phyloP scores from a whole-genome alignment of 2,329 filamentous ascomycete species.

The Xylariaceae sp. region DNA sequence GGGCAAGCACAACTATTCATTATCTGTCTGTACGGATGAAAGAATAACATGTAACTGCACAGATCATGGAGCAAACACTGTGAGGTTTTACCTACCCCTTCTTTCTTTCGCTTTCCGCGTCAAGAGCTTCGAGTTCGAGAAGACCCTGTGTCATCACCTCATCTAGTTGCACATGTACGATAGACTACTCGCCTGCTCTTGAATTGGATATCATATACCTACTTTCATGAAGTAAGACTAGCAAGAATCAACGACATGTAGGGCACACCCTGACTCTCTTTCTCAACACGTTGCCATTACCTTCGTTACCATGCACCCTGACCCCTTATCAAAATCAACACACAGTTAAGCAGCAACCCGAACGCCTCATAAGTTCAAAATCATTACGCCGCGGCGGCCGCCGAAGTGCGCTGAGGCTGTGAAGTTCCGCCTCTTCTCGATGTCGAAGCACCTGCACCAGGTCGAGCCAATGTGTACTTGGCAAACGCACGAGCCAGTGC shows the following conservation, averaged over 20 bases:
- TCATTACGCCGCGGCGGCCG: conserved; percentile 21
- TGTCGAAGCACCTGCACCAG: conserved; percentile 32
- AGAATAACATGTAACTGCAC: no score
- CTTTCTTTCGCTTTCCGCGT: no score
- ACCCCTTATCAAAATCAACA: conserved; percentile 4
- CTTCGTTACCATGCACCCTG: background rate
- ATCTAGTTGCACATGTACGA: background rate
- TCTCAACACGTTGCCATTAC: conserved; percentile 4
- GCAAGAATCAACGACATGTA: conserved; percentile 1
- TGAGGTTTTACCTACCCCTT: no score
- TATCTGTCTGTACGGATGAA: no score
- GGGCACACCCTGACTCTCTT: background rate
- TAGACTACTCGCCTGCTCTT: background rate
- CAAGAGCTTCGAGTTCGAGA: no score
- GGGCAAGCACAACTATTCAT: no score
- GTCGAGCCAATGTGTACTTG: conserved; percentile 70
- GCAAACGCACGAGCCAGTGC: conserved; percentile 89
- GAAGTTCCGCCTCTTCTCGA: conserved; percentile 21
- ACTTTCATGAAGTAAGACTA: background rate
- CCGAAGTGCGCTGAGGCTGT: conserved; percentile 23
- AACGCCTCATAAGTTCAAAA: conserved; percentile 1
- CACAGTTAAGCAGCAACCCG: background rate
- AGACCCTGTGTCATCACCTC: background rate
- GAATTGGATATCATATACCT: background rate
- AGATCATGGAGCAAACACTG: no score